Evolutionary conservation across 2,329 filamentous ascomycete species (phyloP), one percentile per base, ranked within the genome.

Genomic region (Trichoderma atroviride): DNA sequence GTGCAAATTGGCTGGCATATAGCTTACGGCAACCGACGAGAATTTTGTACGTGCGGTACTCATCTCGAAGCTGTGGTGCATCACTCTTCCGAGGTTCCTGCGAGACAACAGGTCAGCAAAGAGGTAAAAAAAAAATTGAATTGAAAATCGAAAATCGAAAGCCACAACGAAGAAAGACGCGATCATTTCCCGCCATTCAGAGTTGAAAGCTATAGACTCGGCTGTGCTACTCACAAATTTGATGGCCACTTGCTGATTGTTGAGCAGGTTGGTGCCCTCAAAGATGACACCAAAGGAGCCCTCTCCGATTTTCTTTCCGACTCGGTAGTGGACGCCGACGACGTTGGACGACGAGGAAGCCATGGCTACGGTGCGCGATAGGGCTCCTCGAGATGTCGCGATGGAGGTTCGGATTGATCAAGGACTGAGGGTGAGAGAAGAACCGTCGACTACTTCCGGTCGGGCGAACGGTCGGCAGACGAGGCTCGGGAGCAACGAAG

Each of bases 261-360:
- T 99, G 81, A 99, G 87, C 76, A 99, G 87, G 81, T 99, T 99
- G 78, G 94, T 98, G 75, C 96, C 96, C 83, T 98, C 96, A 78
- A 98, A 98, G 79, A 98, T 97, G 76, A 98, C 96, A 85, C 95
- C 95, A 78, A 98, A 98, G 50, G 94, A 97, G 74, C 95, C 95
- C 88, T 98, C 96, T 81, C 96, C 96, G 76, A 99, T 98, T 86
- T 99, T 99, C 89, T 98, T 98, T 77, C 96, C 96, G 74, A 99
- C 96, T 74, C 96, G 89, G 83, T 99, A 99, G 84, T 99, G 96
- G 75, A 99, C 96, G 79, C 96, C 96, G 78, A 98, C 96, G 75
- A 99, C 96, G 83, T 98, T 98, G 72, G 94, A 97, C 73, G 93
- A 96, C 71, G 92, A 93, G 73, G 92, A 94, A 70, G 93, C 89